Conservation (phyloP, 768 basidiomycete species). For the Daedaleopsis nitida region DNA sequence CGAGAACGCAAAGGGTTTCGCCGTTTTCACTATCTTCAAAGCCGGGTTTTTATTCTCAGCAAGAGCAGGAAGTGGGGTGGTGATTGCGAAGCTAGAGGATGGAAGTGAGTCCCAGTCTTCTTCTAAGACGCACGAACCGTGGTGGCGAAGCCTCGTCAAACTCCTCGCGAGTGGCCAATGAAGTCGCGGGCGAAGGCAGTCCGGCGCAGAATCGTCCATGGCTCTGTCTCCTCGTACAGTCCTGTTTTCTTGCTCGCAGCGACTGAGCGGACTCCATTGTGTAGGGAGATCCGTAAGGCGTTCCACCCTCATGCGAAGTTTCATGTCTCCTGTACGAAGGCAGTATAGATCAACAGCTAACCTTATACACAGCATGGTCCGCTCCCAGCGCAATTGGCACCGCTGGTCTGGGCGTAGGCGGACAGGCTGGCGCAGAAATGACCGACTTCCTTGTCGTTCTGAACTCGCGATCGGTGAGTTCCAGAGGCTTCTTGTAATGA, state of each 20-base stretch:
- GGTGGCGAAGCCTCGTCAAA: background rate
- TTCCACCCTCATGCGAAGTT: no score
- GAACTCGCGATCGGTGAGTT: constrained; percentile 74
- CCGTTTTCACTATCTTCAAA: constrained; percentile 89
- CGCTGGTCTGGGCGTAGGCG: constrained; percentile 87
- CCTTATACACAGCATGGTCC: constrained; percentile 71
- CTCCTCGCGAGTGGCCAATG: no score
- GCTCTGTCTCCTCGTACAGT: no score
- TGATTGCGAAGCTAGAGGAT: constrained; percentile 81
- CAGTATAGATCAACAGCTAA: background rate
- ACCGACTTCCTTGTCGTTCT: constrained; percentile 91
- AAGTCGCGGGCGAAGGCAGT: no score
- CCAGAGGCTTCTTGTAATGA: background rate
- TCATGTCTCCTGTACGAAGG: no score
- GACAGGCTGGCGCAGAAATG: constrained; percentile 82
- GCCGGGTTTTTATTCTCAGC: constrained; percentile 69
- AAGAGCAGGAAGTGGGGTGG: constrained; percentile 83
- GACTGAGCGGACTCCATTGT: no score
- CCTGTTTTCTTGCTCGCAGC: no score
- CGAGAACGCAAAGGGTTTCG: constrained; percentile 71
- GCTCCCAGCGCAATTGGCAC: constrained; percentile 94
- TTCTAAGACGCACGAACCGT: background rate
- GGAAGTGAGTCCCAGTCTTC: constrained; percentile 63
- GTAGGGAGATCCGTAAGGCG: no score
- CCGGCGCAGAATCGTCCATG: no score